Evolutionary conservation across 2,329 filamentous ascomycete species (phyloP).

Genomic region (Tolypocladium nubicola): DNA sequence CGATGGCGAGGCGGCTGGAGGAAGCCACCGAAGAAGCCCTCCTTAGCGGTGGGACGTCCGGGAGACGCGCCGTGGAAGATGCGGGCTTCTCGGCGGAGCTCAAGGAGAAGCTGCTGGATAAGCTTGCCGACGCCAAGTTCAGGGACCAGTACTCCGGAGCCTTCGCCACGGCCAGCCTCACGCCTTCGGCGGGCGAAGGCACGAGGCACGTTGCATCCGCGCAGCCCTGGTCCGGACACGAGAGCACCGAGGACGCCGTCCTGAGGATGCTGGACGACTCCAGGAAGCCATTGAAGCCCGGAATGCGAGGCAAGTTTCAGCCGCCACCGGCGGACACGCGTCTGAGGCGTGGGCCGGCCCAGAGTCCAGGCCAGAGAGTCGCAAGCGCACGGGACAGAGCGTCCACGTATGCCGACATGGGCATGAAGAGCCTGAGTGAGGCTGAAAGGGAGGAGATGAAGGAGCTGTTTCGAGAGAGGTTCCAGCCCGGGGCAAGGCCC

Average conservation of each 20-base stretch:
- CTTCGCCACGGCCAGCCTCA: slow-evolving; percentile 36
- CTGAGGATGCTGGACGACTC: slow-evolving; percentile 79
- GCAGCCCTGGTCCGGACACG: slow-evolving; percentile 68
- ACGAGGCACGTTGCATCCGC: slow-evolving; percentile 58
- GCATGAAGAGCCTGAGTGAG: slow-evolving; percentile 49
- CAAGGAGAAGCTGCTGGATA: slow-evolving; percentile 45
- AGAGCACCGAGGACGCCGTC: slow-evolving; percentile 63
- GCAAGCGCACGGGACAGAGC: slow-evolving; percentile 48
- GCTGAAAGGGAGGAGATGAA: slow-evolving; percentile 63
- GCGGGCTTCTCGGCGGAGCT: slow-evolving; percentile 55
- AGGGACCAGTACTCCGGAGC: slow-evolving; percentile 36
- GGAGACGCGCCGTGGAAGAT: slow-evolving; percentile 48
- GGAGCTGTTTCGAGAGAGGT: slow-evolving; percentile 69
- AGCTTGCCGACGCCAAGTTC: slow-evolving; percentile 45
- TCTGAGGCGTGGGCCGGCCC: slow-evolving; percentile 26
- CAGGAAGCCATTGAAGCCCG: slow-evolving; percentile 53
- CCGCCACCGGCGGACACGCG: slow-evolving; percentile 43
- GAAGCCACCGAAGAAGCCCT: slow-evolving; percentile 55
- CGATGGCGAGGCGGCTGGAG: slow-evolving; percentile 46
- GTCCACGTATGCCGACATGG: slow-evolving; percentile 36
- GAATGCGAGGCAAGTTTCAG: slow-evolving; percentile 33
- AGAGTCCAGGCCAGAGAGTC: slow-evolving; percentile 34
- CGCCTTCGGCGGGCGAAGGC: slow-evolving; percentile 52
- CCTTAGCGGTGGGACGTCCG: slow-evolving; percentile 45
- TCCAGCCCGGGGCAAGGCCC: slow-evolving; percentile 58